Evolutionary conservation across 169 alveolate genomes (phyloP), one percentile per base, ranked within the genome.

Genomic region (Eimeria brunetti): DNA sequence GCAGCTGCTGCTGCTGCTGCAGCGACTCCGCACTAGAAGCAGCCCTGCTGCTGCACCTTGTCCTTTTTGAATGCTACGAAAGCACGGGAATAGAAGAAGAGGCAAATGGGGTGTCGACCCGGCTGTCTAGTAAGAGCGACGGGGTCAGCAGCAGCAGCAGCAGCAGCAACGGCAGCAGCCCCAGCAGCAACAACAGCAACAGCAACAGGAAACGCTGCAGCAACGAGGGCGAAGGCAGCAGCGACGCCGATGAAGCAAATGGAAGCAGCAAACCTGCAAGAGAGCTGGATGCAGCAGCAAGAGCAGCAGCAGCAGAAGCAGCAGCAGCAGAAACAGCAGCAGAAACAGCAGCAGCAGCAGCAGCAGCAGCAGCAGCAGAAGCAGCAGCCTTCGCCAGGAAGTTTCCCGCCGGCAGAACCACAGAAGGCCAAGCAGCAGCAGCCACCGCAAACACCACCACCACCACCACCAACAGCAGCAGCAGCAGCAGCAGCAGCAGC

Each of bases 1-100:
- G 90, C 90, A 81, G 90, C 90, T 81, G 90, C 90, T 53, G 69
- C 75, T 81, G 90, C 90, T 8, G 90, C 73, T 24, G 73, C 90
- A 56, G 73, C 73, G 90, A 81, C 53, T 6, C 58, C 30, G 90
- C 73, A 3, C 90, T 81, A 4, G 90, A 81, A 33, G 90, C 90
- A 16, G 73, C 90, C 11, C 30, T 81, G 49, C 75, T 81, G 75
- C 90, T 81, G 73, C 49, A 53, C 73, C 16, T 51, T 41, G 73
- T 56, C 11, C 27, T 81, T 7, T 33, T 33, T 8, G 36, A 33
- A 14, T 53, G 30, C 53, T 30, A 56, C 75, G 90, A 81, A 22
- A 20, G 2, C 3, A 11, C 73, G 14, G 90, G 90, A n/a, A 2
- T 33, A 33, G 9, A 8, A 30, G 36, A 73, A 5, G 51, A 20